These are phyloP conservation scores for Sclerotinia spermophila DNA, from an alignment of 2,329 filamentous ascomycete species.

Conservation along the genomic window DNA sequence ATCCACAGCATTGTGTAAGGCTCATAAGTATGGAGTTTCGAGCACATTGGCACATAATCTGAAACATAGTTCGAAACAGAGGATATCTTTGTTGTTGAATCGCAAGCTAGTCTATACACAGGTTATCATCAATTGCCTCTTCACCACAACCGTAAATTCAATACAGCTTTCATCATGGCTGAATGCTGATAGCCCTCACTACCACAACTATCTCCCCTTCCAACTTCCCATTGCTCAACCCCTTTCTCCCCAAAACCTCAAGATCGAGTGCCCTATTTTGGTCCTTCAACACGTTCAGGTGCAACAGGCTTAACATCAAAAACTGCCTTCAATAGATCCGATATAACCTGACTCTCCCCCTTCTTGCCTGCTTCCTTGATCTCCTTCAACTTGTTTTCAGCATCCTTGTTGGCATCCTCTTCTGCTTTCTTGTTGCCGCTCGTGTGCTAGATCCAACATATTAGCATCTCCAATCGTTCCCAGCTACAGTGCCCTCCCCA, in stretches of 20 bases:
- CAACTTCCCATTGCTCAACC: background rate
- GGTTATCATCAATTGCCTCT: slow-evolving; percentile 13
- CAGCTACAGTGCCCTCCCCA: background rate
- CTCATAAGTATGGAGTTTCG: background rate
- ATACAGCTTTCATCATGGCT: background rate
- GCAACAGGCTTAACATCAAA: slow-evolving; percentile 75
- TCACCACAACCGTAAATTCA: slow-evolving; percentile 5
- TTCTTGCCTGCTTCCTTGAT: slow-evolving; percentile 79
- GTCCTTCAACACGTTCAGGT: slow-evolving; percentile 41
- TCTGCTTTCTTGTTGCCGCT: slow-evolving; percentile 85
- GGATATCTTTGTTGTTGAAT: slow-evolving; percentile 25
- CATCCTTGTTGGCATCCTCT: slow-evolving; percentile 74
- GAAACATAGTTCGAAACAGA: background rate
- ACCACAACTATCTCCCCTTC: background rate
- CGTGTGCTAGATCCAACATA: slow-evolving; percentile 63
- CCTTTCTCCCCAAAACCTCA: background rate
- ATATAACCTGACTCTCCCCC: slow-evolving; percentile 73
- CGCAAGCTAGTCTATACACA: slow-evolving; percentile 33
- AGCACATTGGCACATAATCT: background rate
- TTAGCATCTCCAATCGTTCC: slow-evolving; percentile 16
- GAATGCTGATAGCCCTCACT: background rate
- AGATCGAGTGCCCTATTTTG: slow-evolving; percentile 28
- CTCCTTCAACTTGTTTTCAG: slow-evolving; percentile 74
- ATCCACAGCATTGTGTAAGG: background rate
- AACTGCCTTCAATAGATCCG: slow-evolving; percentile 80